phyloP scores from a whole-genome alignment of 2,329 filamentous ascomycete species.

The Zarea fungicola region DNA sequence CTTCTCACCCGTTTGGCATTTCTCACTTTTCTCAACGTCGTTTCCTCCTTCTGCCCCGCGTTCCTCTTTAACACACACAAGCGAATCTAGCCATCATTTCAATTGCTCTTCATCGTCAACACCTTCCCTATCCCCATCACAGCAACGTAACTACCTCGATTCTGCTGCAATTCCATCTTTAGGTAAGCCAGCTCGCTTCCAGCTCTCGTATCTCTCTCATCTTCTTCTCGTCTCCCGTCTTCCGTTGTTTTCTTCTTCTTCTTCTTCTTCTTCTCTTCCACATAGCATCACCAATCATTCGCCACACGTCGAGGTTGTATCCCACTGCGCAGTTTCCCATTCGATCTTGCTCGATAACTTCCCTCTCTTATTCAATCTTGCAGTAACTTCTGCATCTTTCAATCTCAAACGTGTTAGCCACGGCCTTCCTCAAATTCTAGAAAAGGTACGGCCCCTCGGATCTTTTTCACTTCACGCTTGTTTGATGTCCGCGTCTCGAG shows the following conservation, averaged over 20 bases:
- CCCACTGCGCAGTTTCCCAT: conserved; percentile 27
- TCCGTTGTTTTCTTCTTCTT: conserved; percentile 18
- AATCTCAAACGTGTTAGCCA: not conserved
- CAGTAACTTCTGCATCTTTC: conserved; percentile 5
- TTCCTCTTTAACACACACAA: not conserved
- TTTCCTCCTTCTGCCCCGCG: conserved; percentile 1
- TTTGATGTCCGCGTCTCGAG: too few species aligned
- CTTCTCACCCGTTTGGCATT: not conserved
- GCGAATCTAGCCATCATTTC: not conserved
- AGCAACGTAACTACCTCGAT: conserved; percentile 12
- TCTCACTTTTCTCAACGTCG: not conserved
- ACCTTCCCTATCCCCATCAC: conserved; percentile 15
- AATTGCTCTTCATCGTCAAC: conserved; percentile 17
- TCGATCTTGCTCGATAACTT: conserved; percentile 56
- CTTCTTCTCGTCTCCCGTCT: conserved; percentile 2
- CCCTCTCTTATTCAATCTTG: conserved; percentile 38
- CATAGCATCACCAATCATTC: conserved; percentile 44
- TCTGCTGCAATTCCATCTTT: conserved; percentile 15
- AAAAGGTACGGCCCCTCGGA: conserved; percentile 7
- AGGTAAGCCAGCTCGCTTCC: conserved; percentile 14
- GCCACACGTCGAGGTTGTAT: conserved; percentile 37
- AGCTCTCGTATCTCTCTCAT: conserved; percentile 5
- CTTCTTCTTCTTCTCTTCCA: conserved; percentile 27
- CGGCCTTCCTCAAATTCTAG: not conserved
- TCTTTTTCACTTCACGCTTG: not conserved